Evolutionary conservation across 306 rosid genomes (phyloP).

Genomic region (Rosa rugosa): DNA sequence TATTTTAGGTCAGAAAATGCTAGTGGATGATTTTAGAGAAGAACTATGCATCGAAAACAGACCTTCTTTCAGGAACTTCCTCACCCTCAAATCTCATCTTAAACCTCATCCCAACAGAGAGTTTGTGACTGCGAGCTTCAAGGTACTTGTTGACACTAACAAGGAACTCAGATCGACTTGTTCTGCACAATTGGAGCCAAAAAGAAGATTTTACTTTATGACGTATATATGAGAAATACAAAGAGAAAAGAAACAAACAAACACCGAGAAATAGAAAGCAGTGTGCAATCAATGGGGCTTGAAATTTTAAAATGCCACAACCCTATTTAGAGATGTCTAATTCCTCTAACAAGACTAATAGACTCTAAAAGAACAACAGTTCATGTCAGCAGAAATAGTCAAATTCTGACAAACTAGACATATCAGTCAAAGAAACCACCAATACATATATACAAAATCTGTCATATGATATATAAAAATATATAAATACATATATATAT

Average conservation of each 20-base stretch:
- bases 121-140: constrained; percentile 84
- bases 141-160: constrained; percentile 90
- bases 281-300: neutral
- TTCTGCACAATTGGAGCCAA: constrained; percentile 52
- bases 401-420: neutral
- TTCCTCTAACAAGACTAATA: neutral
- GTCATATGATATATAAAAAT: neutral
- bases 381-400: neutral
- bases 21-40: neutral
- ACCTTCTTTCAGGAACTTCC: constrained; percentile 99
- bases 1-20: constrained; percentile 15
- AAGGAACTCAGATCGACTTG: constrained; percentile 93
- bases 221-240: neutral
- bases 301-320: neutral
- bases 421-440: neutral
- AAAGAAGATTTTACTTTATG: neutral
- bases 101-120: constrained; percentile 97
- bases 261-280: neutral
- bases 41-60: constrained; percentile 7
- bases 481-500: neutral
- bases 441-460: neutral
- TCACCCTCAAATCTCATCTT: constrained; percentile 99
- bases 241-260: neutral
- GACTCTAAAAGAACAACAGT: neutral
- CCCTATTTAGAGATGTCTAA: neutral